Percentiles rank a stretch among this genome's conserved stretches.
phyloP scores from a whole-genome alignment of 148 eudicot genomes.

The Fagopyrum homotropicum region DNA sequence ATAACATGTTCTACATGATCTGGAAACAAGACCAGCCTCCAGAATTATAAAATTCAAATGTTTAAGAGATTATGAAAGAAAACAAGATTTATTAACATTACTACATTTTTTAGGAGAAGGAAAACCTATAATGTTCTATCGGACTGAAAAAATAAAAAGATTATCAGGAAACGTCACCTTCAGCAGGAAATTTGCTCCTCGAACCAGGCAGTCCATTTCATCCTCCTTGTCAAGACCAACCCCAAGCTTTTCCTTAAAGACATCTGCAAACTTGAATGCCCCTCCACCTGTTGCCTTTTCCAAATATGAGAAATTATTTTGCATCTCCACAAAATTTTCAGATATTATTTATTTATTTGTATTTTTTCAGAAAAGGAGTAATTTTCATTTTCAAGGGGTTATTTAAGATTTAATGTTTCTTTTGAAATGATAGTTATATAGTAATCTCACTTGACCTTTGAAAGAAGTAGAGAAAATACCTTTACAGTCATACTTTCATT shows the following conservation, averaged over 20 bases:
- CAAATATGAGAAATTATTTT: not conserved
- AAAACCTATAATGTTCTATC: not conserved
- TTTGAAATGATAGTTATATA: not conserved
- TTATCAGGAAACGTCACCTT: conserved; percentile 44
- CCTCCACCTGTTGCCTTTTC: conserved; percentile 98
- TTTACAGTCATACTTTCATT: conserved; percentile 34
- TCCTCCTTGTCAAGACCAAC: conserved; percentile 80
- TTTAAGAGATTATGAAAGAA: not conserved
- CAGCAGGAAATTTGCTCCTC: conserved; percentile 83
- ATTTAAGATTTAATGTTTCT: not conserved
- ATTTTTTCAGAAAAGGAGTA: too few relatives aligned
- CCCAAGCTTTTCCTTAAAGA: conserved; percentile 74
- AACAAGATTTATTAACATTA: not conserved
- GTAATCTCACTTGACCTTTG: not conserved
- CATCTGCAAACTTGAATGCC: conserved; percentile 74
- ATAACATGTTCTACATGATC: not conserved
- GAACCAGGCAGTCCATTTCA: conserved; percentile 86
- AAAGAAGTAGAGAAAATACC: conserved; percentile 32
- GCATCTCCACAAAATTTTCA: not conserved
- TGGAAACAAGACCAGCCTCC: not conserved
- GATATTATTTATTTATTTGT: too few relatives aligned
- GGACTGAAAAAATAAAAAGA: not conserved
- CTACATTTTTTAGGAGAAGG: not conserved
- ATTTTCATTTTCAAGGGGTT: too few relatives aligned
- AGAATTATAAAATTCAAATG: not conserved